Percentiles rank a stretch among this genome's conserved stretches.
phyloP scores from a whole-genome alignment of 805 yeast species.

The Monosporozyma aerobia region DNA sequence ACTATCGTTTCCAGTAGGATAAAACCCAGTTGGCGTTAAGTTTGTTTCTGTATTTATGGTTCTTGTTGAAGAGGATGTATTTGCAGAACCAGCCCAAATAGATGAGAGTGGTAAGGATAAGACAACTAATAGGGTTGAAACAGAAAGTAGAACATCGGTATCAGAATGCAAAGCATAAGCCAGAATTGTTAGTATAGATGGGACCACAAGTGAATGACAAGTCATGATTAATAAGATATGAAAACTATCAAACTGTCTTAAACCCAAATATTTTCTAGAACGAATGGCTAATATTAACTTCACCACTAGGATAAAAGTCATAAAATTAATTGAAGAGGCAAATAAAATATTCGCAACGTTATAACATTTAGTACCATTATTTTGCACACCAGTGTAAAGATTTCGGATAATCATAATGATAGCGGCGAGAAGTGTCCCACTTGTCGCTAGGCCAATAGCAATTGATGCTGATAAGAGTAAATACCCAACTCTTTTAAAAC shows the following conservation, averaged over 20 bases:
- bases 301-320: conserved; percentile 49
- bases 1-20: conserved; percentile 11
- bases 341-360: conserved; percentile 55
- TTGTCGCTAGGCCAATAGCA: conserved; percentile 43
- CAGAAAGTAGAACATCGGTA: conserved; percentile 37
- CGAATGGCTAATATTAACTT: conserved; percentile 64
- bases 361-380: conserved; percentile 33
- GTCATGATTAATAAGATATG: conserved; percentile 77
- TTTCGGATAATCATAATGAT: conserved; percentile 38
- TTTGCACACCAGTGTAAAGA: conserved; percentile 20
- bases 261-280: conserved; percentile 66
- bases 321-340: conserved; percentile 56
- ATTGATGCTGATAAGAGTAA: conserved; percentile 33
- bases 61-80: conserved; percentile 37
- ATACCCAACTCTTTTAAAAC: conserved; percentile 35
- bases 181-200: conserved; percentile 57
- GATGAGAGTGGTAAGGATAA: conserved; percentile 74
- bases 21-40: conserved; percentile 13
- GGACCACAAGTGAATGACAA: conserved; percentile 71
- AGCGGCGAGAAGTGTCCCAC: conserved; percentile 49
- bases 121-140: conserved; percentile 55
- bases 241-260: conserved; percentile 72
- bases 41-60: conserved; percentile 26
- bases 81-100: conserved; percentile 76
- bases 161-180: conserved; percentile 35